These are phyloP conservation scores for Moringa oleifera DNA, from an alignment of 345 rosid genomes.

Conservation along the genomic window DNA sequence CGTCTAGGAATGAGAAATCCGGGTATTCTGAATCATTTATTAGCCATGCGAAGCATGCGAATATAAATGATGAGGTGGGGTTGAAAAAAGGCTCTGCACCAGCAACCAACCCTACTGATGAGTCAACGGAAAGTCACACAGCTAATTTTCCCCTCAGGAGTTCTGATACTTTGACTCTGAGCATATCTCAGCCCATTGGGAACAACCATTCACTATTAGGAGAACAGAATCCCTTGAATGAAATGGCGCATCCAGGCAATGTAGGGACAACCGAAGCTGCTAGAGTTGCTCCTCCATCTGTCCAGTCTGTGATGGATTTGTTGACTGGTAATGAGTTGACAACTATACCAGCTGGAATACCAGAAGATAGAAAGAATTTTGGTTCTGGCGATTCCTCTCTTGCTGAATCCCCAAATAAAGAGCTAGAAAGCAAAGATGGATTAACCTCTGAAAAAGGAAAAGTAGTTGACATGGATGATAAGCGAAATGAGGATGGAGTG, in stretches of 20 bases:
- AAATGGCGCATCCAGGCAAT: constrained; percentile 13
- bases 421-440: constrained; percentile 6
- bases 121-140: constrained; percentile 4
- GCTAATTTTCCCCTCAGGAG: constrained; percentile 8
- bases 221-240: constrained; percentile 24
- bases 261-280: constrained; percentile 12
- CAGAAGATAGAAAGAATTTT: constrained; percentile 22
- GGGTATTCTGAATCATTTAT: constrained; percentile 13
- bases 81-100: constrained; percentile 10
- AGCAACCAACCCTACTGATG: no score
- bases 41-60: constrained; percentile 14
- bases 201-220: constrained; percentile 23
- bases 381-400: constrained; percentile 15
- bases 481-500: constrained; percentile 14
- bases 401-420: constrained; percentile 13
- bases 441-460: constrained; percentile 15
- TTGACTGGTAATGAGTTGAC: constrained; percentile 36
- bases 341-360: constrained; percentile 23
- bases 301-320: constrained; percentile 34
- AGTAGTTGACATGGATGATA: constrained; percentile 15
- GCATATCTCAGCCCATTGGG: constrained; percentile 15
- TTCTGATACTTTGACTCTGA: constrained; percentile 6
- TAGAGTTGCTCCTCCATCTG: constrained; percentile 19
- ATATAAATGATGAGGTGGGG: constrained; percentile 12
- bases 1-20: constrained; percentile 14